Evolutionary conservation across 2,329 filamentous ascomycete species (phyloP).

Genomic region (Aspergillus sp.): DNA sequence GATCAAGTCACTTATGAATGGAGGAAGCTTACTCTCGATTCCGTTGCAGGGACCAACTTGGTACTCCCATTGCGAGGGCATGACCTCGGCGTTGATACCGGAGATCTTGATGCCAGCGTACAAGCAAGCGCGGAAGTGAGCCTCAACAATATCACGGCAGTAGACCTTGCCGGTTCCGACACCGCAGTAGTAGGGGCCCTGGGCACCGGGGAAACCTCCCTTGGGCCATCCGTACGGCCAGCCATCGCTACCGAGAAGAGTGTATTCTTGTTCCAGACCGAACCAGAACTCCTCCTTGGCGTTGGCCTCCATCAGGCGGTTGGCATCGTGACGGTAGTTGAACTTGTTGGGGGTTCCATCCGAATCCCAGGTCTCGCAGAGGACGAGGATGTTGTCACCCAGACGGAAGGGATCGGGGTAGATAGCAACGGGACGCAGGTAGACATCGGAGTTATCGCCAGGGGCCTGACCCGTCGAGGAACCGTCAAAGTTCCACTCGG

Average conservation of each 20-base stretch:
- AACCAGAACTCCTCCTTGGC: constrained; percentile 89
- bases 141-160: constrained; percentile 96
- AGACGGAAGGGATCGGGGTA: constrained; percentile 91
- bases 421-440: constrained; percentile 85
- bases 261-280: constrained; percentile 98
- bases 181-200: constrained; percentile 97
- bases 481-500: constrained; percentile 82
- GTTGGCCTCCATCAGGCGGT: constrained; percentile 85
- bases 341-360: constrained; percentile 96
- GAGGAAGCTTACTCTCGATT: constrained; percentile 66
- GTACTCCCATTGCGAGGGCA: constrained; percentile 98
- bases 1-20: neutral
- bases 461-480: constrained; percentile 91
- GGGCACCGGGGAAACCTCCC: constrained; percentile 85
- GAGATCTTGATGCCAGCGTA: constrained; percentile 91
- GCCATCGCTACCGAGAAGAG: constrained; percentile 78
- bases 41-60: constrained; percentile 89
- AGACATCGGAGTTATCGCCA: constrained; percentile 95
- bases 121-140: constrained; percentile 86
- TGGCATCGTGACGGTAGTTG: constrained; percentile 94
- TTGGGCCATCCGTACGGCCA: constrained; percentile 91
- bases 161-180: constrained; percentile 96
- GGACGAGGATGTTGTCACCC: constrained; percentile 88
- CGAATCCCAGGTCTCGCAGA: constrained; percentile 90
- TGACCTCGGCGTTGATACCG: constrained; percentile 98